Evolutionary conservation across 331 rosid species (phyloP), one percentile per base, ranked within the genome.

Genomic region (Saraca asoca): DNA sequence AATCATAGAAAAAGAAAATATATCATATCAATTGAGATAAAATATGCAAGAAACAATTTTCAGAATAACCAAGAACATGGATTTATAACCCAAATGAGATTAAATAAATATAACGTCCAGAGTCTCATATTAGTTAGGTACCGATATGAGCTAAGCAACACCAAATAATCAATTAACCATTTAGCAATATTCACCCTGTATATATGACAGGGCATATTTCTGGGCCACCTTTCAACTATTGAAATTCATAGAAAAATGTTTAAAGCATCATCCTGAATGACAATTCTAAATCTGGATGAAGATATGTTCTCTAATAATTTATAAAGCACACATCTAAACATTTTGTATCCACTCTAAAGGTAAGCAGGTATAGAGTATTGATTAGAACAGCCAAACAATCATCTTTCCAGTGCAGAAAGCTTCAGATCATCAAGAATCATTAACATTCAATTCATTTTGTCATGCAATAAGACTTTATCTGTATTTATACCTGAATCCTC

Each of bases 401-500:
- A 45, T n/a, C 10, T 35, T 43, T 24, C 15, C 31, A 56, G 48
- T 11, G 14, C 68, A 13, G 2, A 56, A 17, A 17, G 34, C 6
- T 64, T 43, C 34, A 12, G 59, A 55, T 45, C 64, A 31, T 31
- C 49, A 51, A 69, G 44, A 68, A 50, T 19, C 48, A 68, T 48
- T 16, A 14, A 16, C n/a, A 14, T 15, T 18, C 34, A 58, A 24
- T 12, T 45, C 66, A 38, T 7, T 58, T 43, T 53, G 19, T 41
- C 17, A 64, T 46, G 61, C 15, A 55, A 41, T 7, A 68, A 66
- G 44, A 31, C 34, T 50, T 50, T 64, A 37, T 4, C 24, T 41
- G 72, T 55, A 62, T 41, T 57, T 41, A 12, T 88, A 94, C 98
- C 98, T 81, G 35, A 69, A 88, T 78, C 17, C 70, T 71, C 71